A percentile compares a stretch with the other conserved stretches of the same genome.
Conservation (phyloP, 2,329 filamentous ascomycete species). For the Phialocephala subalpina region DNA sequence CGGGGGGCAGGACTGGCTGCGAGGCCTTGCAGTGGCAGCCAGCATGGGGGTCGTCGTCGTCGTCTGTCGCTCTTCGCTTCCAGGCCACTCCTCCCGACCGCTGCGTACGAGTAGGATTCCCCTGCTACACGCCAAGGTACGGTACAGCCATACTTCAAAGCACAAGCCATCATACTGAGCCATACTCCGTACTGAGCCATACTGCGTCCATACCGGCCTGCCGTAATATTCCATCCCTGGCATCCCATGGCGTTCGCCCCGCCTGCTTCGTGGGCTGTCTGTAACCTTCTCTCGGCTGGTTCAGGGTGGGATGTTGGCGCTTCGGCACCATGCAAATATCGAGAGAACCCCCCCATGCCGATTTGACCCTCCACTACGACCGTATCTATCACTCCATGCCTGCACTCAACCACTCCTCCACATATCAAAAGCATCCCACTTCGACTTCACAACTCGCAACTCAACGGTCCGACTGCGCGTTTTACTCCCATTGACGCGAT, state of each 20-base stretch:
- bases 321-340: neutral
- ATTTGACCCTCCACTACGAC: constrained; percentile 2
- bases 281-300: neutral
- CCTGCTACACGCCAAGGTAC: neutral
- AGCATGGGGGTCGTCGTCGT: neutral
- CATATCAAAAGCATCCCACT: constrained; percentile 7
- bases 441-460: constrained; percentile 1
- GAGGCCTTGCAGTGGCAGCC: neutral
- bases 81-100: neutral
- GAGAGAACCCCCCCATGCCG: neutral
- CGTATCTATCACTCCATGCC: constrained; percentile 14
- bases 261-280: constrained; percentile 8
- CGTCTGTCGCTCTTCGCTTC: neutral
- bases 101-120: neutral
- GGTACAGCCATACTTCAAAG: too few relatives aligned
- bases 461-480: neutral
- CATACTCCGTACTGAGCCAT: neutral
- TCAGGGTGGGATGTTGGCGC: neutral
- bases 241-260: neutral
- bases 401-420: neutral
- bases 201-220: neutral
- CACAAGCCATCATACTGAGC: neutral
- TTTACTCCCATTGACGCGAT: constrained; percentile 14
- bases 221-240: neutral
- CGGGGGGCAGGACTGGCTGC: neutral